A percentile compares a stretch with the other conserved stretches of the same genome.
phyloP scores from a whole-genome alignment of 2,329 filamentous ascomycete species.

The Diaporthe eres region DNA sequence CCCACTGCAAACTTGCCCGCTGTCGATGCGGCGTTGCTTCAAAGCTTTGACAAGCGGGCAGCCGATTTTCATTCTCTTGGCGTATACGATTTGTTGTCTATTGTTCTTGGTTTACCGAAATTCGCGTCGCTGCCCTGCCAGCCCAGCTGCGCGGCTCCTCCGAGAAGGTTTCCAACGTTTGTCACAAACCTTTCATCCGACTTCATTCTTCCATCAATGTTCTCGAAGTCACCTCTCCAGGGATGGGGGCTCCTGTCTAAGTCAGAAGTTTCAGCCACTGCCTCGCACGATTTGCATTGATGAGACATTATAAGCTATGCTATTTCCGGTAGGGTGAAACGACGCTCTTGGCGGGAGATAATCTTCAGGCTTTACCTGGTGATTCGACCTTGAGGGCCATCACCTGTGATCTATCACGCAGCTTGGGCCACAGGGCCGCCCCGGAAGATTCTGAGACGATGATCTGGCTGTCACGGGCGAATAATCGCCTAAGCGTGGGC shows the following conservation, averaged over 20 bases:
- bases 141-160: slow-evolving; percentile 19
- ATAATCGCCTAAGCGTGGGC: slow-evolving; percentile 25
- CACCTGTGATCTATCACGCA: slow-evolving; percentile 19
- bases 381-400: not conserved
- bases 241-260: slow-evolving; percentile 8
- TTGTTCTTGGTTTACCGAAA: not conserved
- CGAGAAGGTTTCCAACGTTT: slow-evolving; percentile 18
- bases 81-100: slow-evolving; percentile 8
- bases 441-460: slow-evolving; percentile 18
- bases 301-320: slow-evolving; percentile 36
- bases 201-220: slow-evolving; percentile 15
- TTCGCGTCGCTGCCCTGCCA: not conserved
- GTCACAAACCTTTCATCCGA: not conserved
- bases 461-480: slow-evolving; percentile 28
- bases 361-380: slow-evolving; percentile 9
- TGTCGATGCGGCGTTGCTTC: not conserved
- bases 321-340: slow-evolving; percentile 38
- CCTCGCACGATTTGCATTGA: slow-evolving; percentile 32
- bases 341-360: slow-evolving; percentile 18
- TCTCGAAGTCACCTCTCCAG: slow-evolving; percentile 33
- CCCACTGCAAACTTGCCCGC: not conserved
- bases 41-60: not conserved
- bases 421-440: slow-evolving; percentile 23
- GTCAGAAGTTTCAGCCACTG: slow-evolving; percentile 39
- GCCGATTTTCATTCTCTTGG: slow-evolving; percentile 14